phyloP scores from a whole-genome alignment of 1,284 basidiomycete species.

The Moesziomyces parantarcticus region DNA sequence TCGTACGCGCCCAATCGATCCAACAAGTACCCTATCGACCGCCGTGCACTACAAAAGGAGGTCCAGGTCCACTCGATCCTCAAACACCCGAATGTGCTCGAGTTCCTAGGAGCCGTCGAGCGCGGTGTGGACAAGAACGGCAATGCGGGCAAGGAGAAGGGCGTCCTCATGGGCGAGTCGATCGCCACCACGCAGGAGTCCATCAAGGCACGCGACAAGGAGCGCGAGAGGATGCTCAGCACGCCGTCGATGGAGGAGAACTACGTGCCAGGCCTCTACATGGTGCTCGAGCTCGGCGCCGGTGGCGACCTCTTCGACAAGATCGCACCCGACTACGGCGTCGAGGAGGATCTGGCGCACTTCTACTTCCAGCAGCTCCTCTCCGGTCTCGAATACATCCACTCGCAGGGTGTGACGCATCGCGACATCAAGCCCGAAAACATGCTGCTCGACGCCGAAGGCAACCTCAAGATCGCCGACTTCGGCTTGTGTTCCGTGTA shows the following conservation, averaged over 20 bases:
- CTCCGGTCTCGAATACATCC: constrained; percentile 79
- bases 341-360: constrained; percentile 88
- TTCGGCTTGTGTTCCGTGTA: constrained; percentile 94
- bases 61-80: constrained; percentile 88
- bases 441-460: constrained; percentile 71
- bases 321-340: constrained; percentile 86
- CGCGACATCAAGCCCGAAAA: constrained; percentile 71
- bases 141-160: constrained; percentile 41
- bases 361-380: constrained; percentile 91
- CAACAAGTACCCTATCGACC: constrained; percentile 61
- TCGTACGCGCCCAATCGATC: constrained; percentile 60
- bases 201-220: constrained; percentile 68
- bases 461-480: constrained; percentile 86
- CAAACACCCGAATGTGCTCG: constrained; percentile 84
- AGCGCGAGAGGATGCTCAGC: constrained; percentile 39
- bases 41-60: constrained; percentile 77
- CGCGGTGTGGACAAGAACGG: constrained; percentile 43
- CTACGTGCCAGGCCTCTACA: constrained; percentile 76
- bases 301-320: constrained; percentile 98
- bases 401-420: constrained; percentile 74
- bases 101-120: constrained; percentile 78
- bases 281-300: constrained; percentile 89
- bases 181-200: constrained; percentile 71
- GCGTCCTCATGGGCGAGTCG: constrained; percentile 49
- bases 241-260: constrained; percentile 50